phyloP scores from a whole-genome alignment of 352 stramenopile genomes.

The Phytophthora sp. region DNA sequence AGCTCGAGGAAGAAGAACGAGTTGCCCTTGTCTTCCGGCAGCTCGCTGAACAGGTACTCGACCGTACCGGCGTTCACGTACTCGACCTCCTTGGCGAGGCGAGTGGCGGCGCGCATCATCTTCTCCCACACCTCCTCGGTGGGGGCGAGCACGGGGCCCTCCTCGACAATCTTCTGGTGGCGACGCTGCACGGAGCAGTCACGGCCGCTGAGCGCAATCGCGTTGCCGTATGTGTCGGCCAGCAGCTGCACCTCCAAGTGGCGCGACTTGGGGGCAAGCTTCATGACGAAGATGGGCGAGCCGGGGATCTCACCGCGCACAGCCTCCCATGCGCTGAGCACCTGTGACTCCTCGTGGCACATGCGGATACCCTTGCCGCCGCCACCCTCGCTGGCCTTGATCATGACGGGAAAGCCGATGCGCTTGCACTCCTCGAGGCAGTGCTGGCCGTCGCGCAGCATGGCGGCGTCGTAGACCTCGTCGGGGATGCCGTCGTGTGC shows the following conservation, averaged over 20 bases:
- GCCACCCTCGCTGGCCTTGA: slow-evolving; percentile 99
- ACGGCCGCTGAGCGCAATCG: slow-evolving; percentile 98
- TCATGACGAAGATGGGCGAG: slow-evolving; percentile 99
- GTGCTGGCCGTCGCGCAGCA: slow-evolving; percentile 92
- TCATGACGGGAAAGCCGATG: slow-evolving; percentile 99
- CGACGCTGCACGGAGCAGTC: slow-evolving; percentile 99
- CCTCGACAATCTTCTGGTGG: slow-evolving; percentile 99
- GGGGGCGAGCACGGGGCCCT: slow-evolving; percentile 95
- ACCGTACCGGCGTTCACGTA: slow-evolving; percentile 99
- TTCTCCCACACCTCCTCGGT: slow-evolving; percentile 95
- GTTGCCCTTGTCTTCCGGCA: slow-evolving; percentile 88
- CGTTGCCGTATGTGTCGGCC: slow-evolving; percentile 98
- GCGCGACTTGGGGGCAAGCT: slow-evolving; percentile 95
- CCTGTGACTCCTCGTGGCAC: slow-evolving; percentile 90
- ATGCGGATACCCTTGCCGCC: slow-evolving; percentile 99
- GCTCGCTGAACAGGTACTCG: slow-evolving; percentile 99
- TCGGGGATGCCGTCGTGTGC: slow-evolving; percentile 89
- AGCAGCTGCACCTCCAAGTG: slow-evolving; percentile 99
- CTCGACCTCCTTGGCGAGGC: slow-evolving; percentile 97
- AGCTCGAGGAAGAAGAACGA: slow-evolving; percentile 99
- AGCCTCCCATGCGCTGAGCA: slow-evolving; percentile 95
- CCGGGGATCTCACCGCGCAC: slow-evolving; percentile 98
- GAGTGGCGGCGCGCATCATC: slow-evolving; percentile 98
- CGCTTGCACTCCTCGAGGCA: slow-evolving; percentile 93
- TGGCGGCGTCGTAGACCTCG: slow-evolving; percentile 94